Conservation (phyloP, 495 filamentous ascomycete species). For the Talaromyces trachyspermus region DNA sequence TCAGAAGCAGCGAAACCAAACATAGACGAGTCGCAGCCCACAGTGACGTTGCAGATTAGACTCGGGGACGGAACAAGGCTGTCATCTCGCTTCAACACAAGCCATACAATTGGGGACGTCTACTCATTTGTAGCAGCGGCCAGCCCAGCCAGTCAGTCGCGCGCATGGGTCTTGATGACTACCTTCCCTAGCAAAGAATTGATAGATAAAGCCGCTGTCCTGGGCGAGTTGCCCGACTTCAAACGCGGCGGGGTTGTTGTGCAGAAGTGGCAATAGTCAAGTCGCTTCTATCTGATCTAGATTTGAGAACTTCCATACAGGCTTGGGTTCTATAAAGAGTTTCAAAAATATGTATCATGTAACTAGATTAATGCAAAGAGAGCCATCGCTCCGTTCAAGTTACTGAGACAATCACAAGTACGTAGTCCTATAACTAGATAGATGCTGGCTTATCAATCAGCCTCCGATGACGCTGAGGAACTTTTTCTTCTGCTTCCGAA, state of each 20-base stretch:
- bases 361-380: constrained; percentile 1
- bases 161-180: constrained; percentile 79
- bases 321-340: too few relatives aligned
- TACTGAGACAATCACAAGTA: too few relatives aligned
- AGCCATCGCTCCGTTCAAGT: too few relatives aligned
- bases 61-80: constrained; percentile 85
- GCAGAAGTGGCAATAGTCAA: constrained; percentile 76
- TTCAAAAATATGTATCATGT: background rate
- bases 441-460: constrained; percentile 8
- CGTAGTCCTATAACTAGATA: background rate
- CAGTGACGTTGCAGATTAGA: constrained; percentile 74
- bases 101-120: constrained; percentile 83
- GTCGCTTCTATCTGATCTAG: too few relatives aligned
- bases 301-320: background rate
- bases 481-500: constrained; percentile 1
- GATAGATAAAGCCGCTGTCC: constrained; percentile 55
- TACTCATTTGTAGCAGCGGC: constrained; percentile 75
- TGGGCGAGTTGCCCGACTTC: constrained; percentile 78
- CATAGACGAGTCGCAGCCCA: constrained; percentile 71
- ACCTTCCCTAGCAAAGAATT: constrained; percentile 96
- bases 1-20: constrained; percentile 37
- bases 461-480: constrained; percentile 9
- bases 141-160: constrained; percentile 46
- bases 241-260: constrained; percentile 78
- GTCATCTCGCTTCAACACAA: constrained; percentile 83